Percentiles rank a stretch among this genome's conserved stretches.
Conservation (phyloP, 306 rosid genomes). For the Cucurbita moschata region DNA sequence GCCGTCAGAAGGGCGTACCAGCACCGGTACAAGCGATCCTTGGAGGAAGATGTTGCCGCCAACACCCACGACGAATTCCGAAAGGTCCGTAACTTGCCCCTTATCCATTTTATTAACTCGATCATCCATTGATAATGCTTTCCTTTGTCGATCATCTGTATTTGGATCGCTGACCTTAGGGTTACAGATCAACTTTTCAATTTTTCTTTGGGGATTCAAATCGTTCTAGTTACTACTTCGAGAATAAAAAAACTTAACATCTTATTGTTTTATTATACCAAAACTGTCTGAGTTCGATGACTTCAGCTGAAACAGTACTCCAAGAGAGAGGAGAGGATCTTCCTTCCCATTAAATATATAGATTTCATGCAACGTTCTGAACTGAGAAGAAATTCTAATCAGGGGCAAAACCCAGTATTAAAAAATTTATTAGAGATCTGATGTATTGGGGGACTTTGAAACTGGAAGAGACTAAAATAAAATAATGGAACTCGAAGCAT, state of each 20-base stretch:
- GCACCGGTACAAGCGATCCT: constrained; percentile 48
- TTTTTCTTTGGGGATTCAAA: neutral
- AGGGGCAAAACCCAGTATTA: neutral
- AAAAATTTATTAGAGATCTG: no score
- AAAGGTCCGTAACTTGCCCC: constrained; percentile 27
- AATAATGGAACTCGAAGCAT: neutral
- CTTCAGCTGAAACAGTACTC: neutral
- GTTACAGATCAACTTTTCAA: neutral
- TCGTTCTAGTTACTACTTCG: neutral
- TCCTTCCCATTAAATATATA: neutral
- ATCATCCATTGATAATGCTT: neutral
- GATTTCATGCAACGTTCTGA: neutral
- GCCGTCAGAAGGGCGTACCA: constrained; percentile 58
- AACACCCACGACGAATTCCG: constrained; percentile 60
- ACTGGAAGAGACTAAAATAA: neutral
- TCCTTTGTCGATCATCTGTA: neutral
- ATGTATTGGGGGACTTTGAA: neutral
- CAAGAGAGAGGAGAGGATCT: neutral
- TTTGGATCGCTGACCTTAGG: neutral
- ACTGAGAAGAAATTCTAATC: neutral
- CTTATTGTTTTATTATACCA: neutral
- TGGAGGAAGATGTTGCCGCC: constrained; percentile 73
- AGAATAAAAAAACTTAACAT: neutral
- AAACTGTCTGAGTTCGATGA: neutral
- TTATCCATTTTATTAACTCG: neutral